Evolutionary conservation across 192 early-diverging fungal species (phyloP).

Genomic region (Oehlia diaphana): DNA sequence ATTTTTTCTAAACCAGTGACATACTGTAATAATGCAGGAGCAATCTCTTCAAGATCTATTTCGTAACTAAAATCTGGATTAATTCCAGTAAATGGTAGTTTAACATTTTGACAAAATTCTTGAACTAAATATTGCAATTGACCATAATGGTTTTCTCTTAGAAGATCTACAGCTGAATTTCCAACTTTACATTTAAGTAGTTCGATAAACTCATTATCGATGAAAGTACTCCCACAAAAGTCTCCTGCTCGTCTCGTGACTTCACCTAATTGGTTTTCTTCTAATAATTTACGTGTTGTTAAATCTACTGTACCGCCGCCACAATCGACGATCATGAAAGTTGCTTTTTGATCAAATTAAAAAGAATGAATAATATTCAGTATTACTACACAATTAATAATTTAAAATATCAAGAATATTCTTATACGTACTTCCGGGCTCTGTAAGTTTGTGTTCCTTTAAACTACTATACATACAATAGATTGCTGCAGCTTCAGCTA

Average conservation of each 20-base stretch:
- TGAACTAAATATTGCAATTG: conserved; percentile 17
- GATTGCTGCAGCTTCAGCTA: conserved; percentile 14
- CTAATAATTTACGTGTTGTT: conserved; percentile 34
- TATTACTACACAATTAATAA: too few relatives aligned
- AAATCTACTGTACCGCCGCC: conserved; percentile 61
- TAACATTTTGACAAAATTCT: background rate
- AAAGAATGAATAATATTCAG: background rate
- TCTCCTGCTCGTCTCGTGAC: background rate
- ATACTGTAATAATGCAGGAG: background rate
- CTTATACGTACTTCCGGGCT: background rate
- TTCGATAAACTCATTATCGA: conserved; percentile 14
- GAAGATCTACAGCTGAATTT: background rate
- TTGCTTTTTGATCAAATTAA: conserved; percentile 14
- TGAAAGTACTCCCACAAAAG: background rate
- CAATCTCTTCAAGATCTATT: background rate
- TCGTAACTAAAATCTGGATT: background rate
- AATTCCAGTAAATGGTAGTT: background rate
- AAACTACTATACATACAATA: background rate
- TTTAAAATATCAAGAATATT: too few relatives aligned
- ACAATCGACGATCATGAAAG: conserved; percentile 60
- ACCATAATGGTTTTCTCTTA: background rate
- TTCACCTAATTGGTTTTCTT: background rate
- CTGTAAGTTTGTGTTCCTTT: background rate
- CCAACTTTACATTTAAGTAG: conserved; percentile 1
- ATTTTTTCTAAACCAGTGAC: background rate